These are phyloP conservation scores for Monsonia emarginata DNA, from an alignment of 441 rosid species.

Conservation along the genomic window DNA sequence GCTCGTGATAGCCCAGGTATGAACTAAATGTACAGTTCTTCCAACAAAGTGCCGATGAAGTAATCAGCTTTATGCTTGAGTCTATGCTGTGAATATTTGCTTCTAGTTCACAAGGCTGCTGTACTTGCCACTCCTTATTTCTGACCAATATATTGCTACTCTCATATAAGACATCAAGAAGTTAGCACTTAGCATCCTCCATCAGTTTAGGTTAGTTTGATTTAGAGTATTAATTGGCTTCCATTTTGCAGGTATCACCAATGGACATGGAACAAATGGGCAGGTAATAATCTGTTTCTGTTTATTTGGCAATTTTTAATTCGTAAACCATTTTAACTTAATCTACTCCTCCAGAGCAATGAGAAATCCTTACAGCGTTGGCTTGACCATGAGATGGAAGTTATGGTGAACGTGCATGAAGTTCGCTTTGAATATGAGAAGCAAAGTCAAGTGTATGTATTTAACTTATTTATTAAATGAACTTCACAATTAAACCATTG, in stretches of 20 bases:
- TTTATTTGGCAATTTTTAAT: not conserved
- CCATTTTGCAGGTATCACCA: constrained; percentile 50
- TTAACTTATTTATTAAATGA: constrained; percentile 14
- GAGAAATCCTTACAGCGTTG: constrained; percentile 86
- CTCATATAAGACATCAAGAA: constrained; percentile 7
- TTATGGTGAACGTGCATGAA: constrained; percentile 96
- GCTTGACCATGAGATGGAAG: constrained; percentile 93
- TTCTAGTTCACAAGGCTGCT: constrained; percentile 11
- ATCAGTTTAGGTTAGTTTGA: not conserved
- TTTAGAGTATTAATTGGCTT: constrained; percentile 18
- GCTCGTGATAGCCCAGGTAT: constrained; percentile 63
- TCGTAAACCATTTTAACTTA: constrained; percentile 6
- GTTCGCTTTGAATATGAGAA: constrained; percentile 93
- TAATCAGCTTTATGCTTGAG: not conserved
- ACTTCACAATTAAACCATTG: not conserved
- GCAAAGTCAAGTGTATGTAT: constrained; percentile 92
- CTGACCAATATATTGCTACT: not conserved
- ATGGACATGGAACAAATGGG: constrained; percentile 69
- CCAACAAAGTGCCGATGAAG: not conserved
- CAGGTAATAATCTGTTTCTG: constrained; percentile 41
- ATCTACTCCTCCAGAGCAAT: constrained; percentile 44
- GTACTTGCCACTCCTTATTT: constrained; percentile 10
- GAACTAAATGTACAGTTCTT: not conserved
- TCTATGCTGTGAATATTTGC: not conserved
- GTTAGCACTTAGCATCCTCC: not conserved